A percentile compares a stretch with the other conserved stretches of the same genome.
These are phyloP conservation scores for Ascochyta lentis DNA, from an alignment of 2,329 filamentous ascomycete genomes.

Conservation along the genomic window DNA sequence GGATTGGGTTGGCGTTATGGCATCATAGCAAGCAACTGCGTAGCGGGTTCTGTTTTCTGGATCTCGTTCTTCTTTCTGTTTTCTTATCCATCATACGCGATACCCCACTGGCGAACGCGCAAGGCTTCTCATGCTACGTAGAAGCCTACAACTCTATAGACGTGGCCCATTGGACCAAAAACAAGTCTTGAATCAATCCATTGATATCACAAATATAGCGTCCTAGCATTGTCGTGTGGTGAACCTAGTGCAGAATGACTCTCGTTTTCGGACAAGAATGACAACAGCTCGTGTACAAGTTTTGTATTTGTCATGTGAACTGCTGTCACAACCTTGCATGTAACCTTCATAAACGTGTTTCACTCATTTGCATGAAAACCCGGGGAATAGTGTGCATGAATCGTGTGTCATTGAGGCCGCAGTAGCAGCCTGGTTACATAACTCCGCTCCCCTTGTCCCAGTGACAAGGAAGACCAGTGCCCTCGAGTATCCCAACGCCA, in stretches of 20 bases:
- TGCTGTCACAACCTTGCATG: too few species aligned
- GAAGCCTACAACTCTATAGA: constrained; percentile 34
- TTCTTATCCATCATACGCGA: constrained; percentile 25
- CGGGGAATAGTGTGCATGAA: constrained; percentile 1
- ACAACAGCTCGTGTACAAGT: too few species aligned
- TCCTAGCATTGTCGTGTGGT: neutral
- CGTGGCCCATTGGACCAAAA: constrained; percentile 43
- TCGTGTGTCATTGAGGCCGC: constrained; percentile 15
- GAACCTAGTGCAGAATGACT: too few species aligned
- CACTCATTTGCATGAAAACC: neutral
- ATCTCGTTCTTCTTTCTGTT: neutral
- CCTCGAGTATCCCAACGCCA: constrained; percentile 37
- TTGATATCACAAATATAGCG: neutral
- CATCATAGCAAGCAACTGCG: constrained; percentile 8
- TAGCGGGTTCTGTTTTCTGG: constrained; percentile 1
- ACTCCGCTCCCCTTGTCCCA: constrained; percentile 10
- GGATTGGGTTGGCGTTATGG: constrained; percentile 10
- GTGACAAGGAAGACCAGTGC: constrained; percentile 7
- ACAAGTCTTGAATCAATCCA: constrained; percentile 23
- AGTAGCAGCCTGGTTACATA: constrained; percentile 20
- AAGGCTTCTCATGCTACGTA: constrained; percentile 42
- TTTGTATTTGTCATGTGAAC: too few species aligned
- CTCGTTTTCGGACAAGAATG: too few species aligned
- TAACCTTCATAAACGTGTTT: neutral
- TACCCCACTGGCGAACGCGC: constrained; percentile 45